These are phyloP conservation scores for Stemphylium lycopersici DNA, from an alignment of 2,329 filamentous ascomycete species.

Conservation along the genomic window DNA sequence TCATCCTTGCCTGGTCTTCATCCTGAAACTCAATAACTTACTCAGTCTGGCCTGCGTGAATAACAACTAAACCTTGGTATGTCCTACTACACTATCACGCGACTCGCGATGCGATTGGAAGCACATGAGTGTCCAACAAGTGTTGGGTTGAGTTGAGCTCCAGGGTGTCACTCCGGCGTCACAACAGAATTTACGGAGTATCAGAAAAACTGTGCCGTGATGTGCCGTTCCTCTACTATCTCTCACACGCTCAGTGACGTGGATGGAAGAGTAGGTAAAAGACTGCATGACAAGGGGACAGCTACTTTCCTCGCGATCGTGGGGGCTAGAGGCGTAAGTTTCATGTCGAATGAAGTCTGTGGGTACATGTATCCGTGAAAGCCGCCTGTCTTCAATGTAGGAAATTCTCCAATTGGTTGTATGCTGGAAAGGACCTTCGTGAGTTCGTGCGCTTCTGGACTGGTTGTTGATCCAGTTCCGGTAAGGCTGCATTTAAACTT, in stretches of 20 bases:
- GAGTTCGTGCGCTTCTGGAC: too few species aligned
- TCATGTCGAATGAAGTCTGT: not conserved
- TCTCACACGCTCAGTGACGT: too few species aligned
- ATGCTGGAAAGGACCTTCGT: too few species aligned
- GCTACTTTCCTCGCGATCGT: not conserved
- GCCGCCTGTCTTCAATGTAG: too few species aligned
- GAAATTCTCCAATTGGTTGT: too few species aligned
- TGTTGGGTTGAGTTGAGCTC: not conserved
- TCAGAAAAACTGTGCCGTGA: too few species aligned
- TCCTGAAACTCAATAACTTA: not conserved
- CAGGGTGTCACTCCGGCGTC: not conserved
- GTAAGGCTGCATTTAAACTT: too few species aligned
- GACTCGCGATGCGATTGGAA: not conserved
- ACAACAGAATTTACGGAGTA: not conserved
- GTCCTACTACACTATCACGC: not conserved
- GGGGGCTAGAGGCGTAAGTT: conserved; percentile 1
- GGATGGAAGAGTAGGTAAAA: not conserved
- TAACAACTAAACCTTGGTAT: not conserved
- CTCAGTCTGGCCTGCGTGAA: not conserved
- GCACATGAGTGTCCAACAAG: not conserved
- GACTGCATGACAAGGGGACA: not conserved
- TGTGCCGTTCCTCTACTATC: too few species aligned
- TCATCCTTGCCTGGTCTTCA: not conserved
- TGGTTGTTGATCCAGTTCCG: too few species aligned
- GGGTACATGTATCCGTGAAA: too few species aligned